phyloP scores from a whole-genome alignment of 1,139 yeast species.

The Pichia norvegensis region DNA sequence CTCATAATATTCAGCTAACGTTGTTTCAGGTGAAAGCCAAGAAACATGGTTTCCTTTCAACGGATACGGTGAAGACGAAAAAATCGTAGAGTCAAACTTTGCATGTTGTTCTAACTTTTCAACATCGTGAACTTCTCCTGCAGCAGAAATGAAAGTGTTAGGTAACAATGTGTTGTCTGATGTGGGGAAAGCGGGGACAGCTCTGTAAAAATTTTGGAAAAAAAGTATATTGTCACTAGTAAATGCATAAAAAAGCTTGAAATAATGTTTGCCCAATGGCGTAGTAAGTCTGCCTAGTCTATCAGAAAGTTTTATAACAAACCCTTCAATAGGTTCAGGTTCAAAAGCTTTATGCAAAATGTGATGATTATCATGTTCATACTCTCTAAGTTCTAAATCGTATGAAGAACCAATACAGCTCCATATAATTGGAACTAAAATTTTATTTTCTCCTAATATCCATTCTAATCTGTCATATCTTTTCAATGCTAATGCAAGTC shows the following conservation, averaged over 20 bases:
- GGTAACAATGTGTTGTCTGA: constrained; percentile 15
- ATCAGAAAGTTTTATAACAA: constrained; percentile 51
- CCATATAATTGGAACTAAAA: constrained; percentile 40
- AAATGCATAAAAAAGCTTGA: constrained; percentile 54
- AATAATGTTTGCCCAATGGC: constrained; percentile 37
- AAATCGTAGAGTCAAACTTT: constrained; percentile 1
- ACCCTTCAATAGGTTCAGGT: constrained; percentile 73
- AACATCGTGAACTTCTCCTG: constrained; percentile 23
- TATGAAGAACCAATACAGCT: constrained; percentile 34
- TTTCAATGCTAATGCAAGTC: constrained; percentile 45
- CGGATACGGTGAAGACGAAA: constrained; percentile 34
- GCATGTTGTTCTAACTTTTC: constrained; percentile 18
- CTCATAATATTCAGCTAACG: constrained; percentile 36
- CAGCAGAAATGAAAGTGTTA: constrained; percentile 25
- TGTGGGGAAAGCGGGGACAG: constrained; percentile 47
- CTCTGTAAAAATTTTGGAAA: constrained; percentile 47
- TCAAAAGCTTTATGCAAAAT: constrained; percentile 29
- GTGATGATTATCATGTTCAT: constrained; percentile 37
- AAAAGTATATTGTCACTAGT: constrained; percentile 56
- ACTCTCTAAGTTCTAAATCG: constrained; percentile 53
- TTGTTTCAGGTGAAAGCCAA: constrained; percentile 45
- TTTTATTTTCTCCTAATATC: constrained; percentile 48
- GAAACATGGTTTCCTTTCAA: constrained; percentile 39
- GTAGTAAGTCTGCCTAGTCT: constrained; percentile 37
- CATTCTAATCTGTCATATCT: constrained; percentile 73